A percentile compares a stretch with the other conserved stretches of the same genome.
Evolutionary conservation across 2,329 filamentous ascomycete species (phyloP).

Genomic region (Mollisiaceae sp.): DNA sequence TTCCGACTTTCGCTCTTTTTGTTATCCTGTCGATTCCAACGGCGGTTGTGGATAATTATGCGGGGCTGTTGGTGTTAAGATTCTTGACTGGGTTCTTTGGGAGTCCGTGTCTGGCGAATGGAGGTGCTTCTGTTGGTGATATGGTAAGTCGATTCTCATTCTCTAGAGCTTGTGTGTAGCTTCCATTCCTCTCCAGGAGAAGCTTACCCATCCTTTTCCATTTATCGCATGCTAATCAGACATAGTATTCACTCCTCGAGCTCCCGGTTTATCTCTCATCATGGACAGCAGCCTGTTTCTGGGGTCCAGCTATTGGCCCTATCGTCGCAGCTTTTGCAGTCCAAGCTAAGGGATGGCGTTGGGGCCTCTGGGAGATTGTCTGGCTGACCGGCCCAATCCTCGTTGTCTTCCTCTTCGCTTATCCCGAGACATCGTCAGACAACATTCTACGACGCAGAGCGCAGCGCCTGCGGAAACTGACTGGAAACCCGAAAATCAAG

Average conservation of each 20-base stretch:
- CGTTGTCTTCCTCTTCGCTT: constrained; percentile 60
- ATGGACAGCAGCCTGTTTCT: constrained; percentile 29
- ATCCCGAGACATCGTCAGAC: constrained; percentile 64
- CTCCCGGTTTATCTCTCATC: constrained; percentile 22
- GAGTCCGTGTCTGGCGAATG: constrained; percentile 65
- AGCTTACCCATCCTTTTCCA: neutral
- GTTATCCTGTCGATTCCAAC: constrained; percentile 68
- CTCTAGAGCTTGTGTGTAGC: neutral
- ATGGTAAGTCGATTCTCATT: constrained; percentile 39
- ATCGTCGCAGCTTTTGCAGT: constrained; percentile 64
- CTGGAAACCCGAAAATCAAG: constrained; percentile 57
- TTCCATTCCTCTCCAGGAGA: neutral
- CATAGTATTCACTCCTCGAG: constrained; percentile 37
- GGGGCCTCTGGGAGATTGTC: constrained; percentile 65
- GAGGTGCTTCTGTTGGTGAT: constrained; percentile 54
- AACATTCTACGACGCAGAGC: constrained; percentile 66
- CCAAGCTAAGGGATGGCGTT: constrained; percentile 60
- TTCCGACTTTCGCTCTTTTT: constrained; percentile 69
- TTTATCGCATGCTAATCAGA: neutral
- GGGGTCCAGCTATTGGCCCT: constrained; percentile 60
- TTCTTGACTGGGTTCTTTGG: constrained; percentile 69
- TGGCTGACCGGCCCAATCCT: constrained; percentile 63
- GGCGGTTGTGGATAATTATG: constrained; percentile 63
- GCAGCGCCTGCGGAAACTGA: constrained; percentile 60
- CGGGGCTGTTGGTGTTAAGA: constrained; percentile 64